A percentile compares a stretch with the other conserved stretches of the same genome.
These are phyloP conservation scores for Candida stauntonica DNA, from an alignment of 805 yeast species.

Conservation along the genomic window DNA sequence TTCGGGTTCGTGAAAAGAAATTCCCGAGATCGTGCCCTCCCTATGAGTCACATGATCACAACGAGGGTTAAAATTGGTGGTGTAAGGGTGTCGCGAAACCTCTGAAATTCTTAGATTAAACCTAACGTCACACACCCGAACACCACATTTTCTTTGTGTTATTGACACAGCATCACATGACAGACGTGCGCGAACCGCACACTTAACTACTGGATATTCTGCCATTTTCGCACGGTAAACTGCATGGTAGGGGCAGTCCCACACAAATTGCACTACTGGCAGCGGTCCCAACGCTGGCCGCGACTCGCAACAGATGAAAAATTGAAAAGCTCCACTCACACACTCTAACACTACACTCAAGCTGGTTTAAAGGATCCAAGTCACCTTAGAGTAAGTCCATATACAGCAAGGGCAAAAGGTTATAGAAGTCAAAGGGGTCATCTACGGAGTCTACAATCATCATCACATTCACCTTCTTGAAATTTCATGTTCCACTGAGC, in stretches of 20 bases:
- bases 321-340: slow-evolving; percentile 16
- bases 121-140: slow-evolving; percentile 12
- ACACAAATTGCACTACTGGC: slow-evolving; percentile 2
- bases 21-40: too few species aligned
- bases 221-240: background rate
- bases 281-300: slow-evolving; percentile 4
- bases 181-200: slow-evolving; percentile 8
- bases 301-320: slow-evolving; percentile 15
- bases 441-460: too few species aligned
- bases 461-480: too few species aligned
- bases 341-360: slow-evolving; percentile 2
- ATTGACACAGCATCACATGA: slow-evolving; percentile 4
- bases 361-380: slow-evolving; percentile 6
- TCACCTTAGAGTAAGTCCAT: slow-evolving; percentile 16
- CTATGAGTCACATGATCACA: too few species aligned
- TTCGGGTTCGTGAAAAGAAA: too few species aligned
- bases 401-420: too few species aligned
- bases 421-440: too few species aligned
- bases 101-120: too few species aligned
- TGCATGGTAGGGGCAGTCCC: slow-evolving; percentile 11
- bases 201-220: slow-evolving; percentile 5
- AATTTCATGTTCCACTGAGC: too few species aligned
- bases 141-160: slow-evolving; percentile 1
- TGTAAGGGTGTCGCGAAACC: too few species aligned
- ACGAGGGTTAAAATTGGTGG: too few species aligned